These are phyloP conservation scores for Pichia sp. DNA, from an alignment of 1,139 yeast species.

Conservation along the genomic window DNA sequence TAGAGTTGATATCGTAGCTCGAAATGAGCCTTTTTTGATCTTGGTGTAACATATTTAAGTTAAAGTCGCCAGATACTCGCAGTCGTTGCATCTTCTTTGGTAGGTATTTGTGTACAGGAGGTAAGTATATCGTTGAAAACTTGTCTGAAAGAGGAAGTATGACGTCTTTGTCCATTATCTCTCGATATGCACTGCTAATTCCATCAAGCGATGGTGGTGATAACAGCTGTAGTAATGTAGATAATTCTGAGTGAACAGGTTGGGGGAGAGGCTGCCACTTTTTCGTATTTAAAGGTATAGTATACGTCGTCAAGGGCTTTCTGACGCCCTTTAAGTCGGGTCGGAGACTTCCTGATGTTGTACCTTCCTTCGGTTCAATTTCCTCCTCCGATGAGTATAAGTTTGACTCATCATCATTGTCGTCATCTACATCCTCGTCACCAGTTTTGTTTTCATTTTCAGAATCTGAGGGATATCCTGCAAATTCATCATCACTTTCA, in stretches of 20 bases:
- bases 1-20: conserved; percentile 26
- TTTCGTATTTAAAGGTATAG: conserved; percentile 20
- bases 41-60: conserved; percentile 18
- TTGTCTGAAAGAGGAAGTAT: conserved; percentile 23
- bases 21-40: conserved; percentile 24
- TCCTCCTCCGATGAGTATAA: not conserved
- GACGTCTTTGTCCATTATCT: conserved; percentile 18
- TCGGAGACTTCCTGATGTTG: not conserved
- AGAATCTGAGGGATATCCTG: not conserved
- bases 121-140: conserved; percentile 25
- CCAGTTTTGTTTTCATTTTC: conserved; percentile 1
- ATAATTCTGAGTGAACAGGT: conserved; percentile 17
- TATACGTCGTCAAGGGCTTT: conserved; percentile 13
- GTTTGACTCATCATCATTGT: not conserved
- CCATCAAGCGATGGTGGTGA: conserved; percentile 12
- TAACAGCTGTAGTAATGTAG: conserved; percentile 14
- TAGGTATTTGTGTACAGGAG: conserved; percentile 22
- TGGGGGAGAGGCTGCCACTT: conserved; percentile 27
- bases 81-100: conserved; percentile 4
- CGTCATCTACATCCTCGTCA: conserved; percentile 1
- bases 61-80: conserved; percentile 18
- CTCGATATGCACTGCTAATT: not conserved
- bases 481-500: not conserved
- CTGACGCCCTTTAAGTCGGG: not conserved
- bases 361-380: not conserved